Evolutionary conservation across 2,329 filamentous ascomycete species (phyloP).

Genomic region (Neonectria sp.): DNA sequence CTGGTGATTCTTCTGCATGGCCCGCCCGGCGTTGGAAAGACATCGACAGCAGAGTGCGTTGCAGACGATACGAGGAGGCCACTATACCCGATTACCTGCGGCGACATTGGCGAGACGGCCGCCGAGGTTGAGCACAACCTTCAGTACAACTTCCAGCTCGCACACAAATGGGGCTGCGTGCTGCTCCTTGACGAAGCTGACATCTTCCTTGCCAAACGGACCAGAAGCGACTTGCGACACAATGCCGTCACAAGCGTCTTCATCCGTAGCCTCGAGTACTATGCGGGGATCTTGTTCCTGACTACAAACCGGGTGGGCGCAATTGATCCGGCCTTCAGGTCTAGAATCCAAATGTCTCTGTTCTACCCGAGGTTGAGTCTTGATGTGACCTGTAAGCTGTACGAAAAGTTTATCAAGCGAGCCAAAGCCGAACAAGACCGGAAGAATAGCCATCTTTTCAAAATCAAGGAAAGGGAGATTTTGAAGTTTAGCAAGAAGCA

Average conservation of each 20-base stretch:
- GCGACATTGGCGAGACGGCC: conserved; percentile 25
- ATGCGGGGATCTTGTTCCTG: conserved; percentile 86
- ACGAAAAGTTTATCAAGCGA: conserved; percentile 22
- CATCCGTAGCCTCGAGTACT: conserved; percentile 85
- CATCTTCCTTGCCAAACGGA: conserved; percentile 22
- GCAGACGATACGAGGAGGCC: conserved; percentile 26
- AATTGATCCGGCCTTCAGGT: conserved; percentile 25
- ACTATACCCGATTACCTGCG: conserved; percentile 27
- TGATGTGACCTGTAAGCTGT: conserved; percentile 23
- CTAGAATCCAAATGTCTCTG: conserved; percentile 20
- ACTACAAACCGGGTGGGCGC: conserved; percentile 83
- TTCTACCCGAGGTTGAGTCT: conserved; percentile 12
- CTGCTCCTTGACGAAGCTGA: conserved; percentile 30
- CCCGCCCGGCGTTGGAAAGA: conserved; percentile 25
- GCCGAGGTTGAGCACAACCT: conserved; percentile 22
- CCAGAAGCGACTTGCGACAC: conserved; percentile 11
- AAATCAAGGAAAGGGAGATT: conserved; percentile 24
- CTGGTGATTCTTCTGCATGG: conserved; percentile 26
- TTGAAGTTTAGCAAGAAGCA: conserved; percentile 21
- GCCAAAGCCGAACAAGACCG: conserved; percentile 21
- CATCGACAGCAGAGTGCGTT: conserved; percentile 24
- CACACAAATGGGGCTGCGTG: conserved; percentile 29
- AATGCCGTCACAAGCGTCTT: conserved; percentile 72
- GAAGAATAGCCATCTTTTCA: background rate
- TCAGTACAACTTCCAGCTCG: conserved; percentile 18